Percentiles rank a stretch among this genome's conserved stretches.
These are phyloP conservation scores for Amoeboradix gromovi DNA, from an alignment of 371 early-diverging fungal genomes.

Conservation along the genomic window DNA sequence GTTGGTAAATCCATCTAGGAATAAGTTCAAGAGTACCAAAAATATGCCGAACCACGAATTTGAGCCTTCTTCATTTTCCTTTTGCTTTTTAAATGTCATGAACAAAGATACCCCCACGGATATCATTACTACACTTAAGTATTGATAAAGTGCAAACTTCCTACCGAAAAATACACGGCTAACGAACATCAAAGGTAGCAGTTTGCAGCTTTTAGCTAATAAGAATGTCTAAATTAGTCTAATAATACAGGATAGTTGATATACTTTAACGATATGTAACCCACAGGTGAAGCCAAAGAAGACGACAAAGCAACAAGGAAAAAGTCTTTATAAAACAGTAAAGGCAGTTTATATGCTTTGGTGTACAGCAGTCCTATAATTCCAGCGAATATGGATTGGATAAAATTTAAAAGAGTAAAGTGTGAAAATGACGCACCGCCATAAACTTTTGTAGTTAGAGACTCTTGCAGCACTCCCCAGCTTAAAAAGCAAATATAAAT, in stretches of 20 bases:
- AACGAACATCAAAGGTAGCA: slow-evolving; percentile 84
- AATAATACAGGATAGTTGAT: slow-evolving; percentile 91
- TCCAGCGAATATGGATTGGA: slow-evolving; percentile 48
- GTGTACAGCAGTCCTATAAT: slow-evolving; percentile 41
- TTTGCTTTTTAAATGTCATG: slow-evolving; percentile 39
- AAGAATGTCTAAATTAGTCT: too few relatives aligned
- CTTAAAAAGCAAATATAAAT: slow-evolving; percentile 79
- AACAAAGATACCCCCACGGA: slow-evolving; percentile 69
- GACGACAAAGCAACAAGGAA: slow-evolving; percentile 29
- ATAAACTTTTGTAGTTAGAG: slow-evolving; percentile 55
- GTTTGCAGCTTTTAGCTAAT: slow-evolving; percentile 85
- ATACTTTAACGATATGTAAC: slow-evolving; percentile 63
- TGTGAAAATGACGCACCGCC: slow-evolving; percentile 12
- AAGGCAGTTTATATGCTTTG: too few relatives aligned
- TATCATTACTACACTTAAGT: slow-evolving; percentile 46
- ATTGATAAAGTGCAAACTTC: slow-evolving; percentile 47
- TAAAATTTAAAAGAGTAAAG: slow-evolving; percentile 56
- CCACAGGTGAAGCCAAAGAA: slow-evolving; percentile 61
- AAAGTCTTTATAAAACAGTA: too few relatives aligned
- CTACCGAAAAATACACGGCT: slow-evolving; percentile 62
- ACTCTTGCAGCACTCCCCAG: slow-evolving; percentile 77
- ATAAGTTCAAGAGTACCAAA: slow-evolving; percentile 48
- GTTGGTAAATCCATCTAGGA: slow-evolving; percentile 81
- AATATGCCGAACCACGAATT: slow-evolving; percentile 42
- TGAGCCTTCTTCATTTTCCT: slow-evolving; percentile 9